phyloP scores from a whole-genome alignment of 345 rosid species.

The Orychophragmus violaceus region DNA sequence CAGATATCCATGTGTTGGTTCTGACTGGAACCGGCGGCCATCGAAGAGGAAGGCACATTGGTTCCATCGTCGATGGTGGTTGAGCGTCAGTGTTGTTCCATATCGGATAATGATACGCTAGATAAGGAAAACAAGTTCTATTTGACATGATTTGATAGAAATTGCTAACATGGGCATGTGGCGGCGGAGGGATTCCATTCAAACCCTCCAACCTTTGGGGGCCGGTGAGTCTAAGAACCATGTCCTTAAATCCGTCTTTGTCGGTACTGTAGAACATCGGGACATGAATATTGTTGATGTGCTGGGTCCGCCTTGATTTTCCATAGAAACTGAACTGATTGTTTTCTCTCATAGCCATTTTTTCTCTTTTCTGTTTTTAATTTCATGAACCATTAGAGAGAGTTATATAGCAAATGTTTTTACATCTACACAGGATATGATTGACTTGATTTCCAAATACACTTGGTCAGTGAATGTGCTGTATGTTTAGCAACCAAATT shows the following conservation, averaged over 20 bases:
- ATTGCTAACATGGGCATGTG: constrained; percentile 32
- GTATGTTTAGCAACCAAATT: background rate
- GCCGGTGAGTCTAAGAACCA: constrained; percentile 65
- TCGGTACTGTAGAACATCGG: constrained; percentile 48
- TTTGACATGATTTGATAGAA: constrained; percentile 35
- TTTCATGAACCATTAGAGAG: background rate
- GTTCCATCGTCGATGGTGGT: background rate
- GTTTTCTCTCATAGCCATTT: background rate
- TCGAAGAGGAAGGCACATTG: background rate
- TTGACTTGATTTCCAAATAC: background rate
- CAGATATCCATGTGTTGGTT: background rate
- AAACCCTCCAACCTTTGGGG: constrained; percentile 35
- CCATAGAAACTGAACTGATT: no score
- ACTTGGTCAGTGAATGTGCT: background rate
- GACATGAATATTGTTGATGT: background rate
- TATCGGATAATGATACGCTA: background rate
- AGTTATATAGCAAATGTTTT: background rate
- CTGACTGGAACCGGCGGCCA: background rate
- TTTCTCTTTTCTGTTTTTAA: background rate
- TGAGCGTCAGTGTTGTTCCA: background rate
- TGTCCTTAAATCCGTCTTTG: constrained; percentile 51
- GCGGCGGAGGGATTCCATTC: constrained; percentile 62
- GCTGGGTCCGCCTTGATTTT: background rate
- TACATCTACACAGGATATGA: background rate
- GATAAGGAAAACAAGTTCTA: background rate